Evolutionary conservation across 768 basidiomycete species (phyloP).

Genomic region (Gloeostereum incarnatum): DNA sequence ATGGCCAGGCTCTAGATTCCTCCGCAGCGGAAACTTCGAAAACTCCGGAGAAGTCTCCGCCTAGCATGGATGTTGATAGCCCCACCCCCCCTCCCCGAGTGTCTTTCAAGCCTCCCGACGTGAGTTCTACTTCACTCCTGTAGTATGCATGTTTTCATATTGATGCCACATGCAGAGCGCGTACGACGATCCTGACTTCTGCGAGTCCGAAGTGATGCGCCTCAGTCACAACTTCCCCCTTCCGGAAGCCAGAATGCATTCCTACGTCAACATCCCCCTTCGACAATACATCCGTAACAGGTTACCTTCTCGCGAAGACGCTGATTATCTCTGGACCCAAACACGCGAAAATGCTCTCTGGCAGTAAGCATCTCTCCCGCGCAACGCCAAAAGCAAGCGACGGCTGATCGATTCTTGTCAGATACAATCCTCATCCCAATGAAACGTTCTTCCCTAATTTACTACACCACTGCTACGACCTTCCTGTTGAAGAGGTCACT

Average conservation of each 20-base stretch:
- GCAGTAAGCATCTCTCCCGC: conserved; percentile 30
- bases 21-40: no score
- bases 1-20: no score
- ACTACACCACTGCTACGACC: conserved; percentile 54
- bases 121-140: no score
- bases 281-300: conserved; percentile 46
- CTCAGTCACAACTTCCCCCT: conserved; percentile 53
- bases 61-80: no score
- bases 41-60: no score
- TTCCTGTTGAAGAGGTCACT: conserved; percentile 39
- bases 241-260: conserved; percentile 37
- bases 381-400: not conserved
- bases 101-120: no score
- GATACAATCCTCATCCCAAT: conserved; percentile 59
- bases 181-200: no score
- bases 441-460: conserved; percentile 59
- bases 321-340: conserved; percentile 54
- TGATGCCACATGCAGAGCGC: no score
- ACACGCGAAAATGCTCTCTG: conserved; percentile 55
- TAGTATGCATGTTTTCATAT: no score
- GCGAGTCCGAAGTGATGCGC: conserved; percentile 38
- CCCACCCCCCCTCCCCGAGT: no score
- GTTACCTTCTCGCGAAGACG: conserved; percentile 47
- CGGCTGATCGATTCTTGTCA: conserved; percentile 10
- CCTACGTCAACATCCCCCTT: conserved; percentile 44